Evolutionary conservation across 441 rosid species (phyloP), one percentile per base, ranked within the genome.

Genomic region (Cnidoscolus chayamansa): DNA sequence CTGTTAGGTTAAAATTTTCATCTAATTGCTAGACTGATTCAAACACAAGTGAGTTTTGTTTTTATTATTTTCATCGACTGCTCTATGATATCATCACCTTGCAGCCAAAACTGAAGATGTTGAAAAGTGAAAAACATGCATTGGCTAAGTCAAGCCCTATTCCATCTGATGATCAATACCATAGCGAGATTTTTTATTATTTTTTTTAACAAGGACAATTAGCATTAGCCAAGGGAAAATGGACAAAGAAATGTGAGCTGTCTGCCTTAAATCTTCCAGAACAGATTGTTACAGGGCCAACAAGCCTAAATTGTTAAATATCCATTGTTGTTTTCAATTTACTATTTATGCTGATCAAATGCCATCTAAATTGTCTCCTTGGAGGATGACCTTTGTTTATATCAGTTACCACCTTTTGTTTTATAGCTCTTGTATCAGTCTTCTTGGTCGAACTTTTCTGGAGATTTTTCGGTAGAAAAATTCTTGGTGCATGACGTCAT

Each of bases 71-170:
- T 65, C 54, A 47, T 19, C 55, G 20, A 25, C 16, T 20, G 37
- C 17, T 45, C 68, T 64, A 45, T 64, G 6, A 64, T 64, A 10
- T 45, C 10, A 35, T 45, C 55, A 65, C 50, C 17, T 65, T 65
- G 69, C 53, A 10, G 58, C 43, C 47, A 66, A 66, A 56, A 9
- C 25, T 56, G 31, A 49, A 25, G 31, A 35, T 37, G 20, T 50
- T 54, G 45, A 40, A 40, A 3, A 35, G 40, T 4, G 11, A 31
- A 35, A 25, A 3, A 7, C 45, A 45, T 47, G 65, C 2, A 47
- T 2, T 57, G 65, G 59, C 73, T 48, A 25, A n/a, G 65, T 70
- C 51, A 35, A 40, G 32, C 59, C 6, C 31, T 55, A 30, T 54
- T 40, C 19, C 72, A 17, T 68, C 40, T 9, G n/a, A 37, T 10